These are phyloP conservation scores for Scheffersomyces quercinus DNA, from an alignment of 1,139 yeast genomes.

Conservation along the genomic window DNA sequence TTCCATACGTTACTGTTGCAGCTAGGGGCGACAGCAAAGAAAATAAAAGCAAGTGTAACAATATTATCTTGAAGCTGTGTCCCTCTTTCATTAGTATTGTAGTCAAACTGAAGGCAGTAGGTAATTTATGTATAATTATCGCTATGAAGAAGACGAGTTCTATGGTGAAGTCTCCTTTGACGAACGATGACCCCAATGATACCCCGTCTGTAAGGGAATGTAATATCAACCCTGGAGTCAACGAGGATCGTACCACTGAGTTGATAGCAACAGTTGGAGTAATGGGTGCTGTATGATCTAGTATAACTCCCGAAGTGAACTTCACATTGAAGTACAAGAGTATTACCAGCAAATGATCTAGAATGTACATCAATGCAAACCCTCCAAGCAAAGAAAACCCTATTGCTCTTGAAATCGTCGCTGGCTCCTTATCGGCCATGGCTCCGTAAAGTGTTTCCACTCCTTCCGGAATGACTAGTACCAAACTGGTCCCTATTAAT, in stretches of 20 bases:
- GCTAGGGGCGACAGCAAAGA: constrained; percentile 55
- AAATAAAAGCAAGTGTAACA: constrained; percentile 46
- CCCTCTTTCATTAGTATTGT: constrained; percentile 52
- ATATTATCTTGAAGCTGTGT: constrained; percentile 27
- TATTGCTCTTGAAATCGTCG: constrained; percentile 16
- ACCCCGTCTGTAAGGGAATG: constrained; percentile 77
- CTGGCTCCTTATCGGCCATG: constrained; percentile 18
- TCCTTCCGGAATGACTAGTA: constrained; percentile 75
- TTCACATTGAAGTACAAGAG: constrained; percentile 7
- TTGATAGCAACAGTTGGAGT: background rate
- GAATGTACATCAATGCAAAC: constrained; percentile 50
- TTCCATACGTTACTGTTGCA: constrained; percentile 46
- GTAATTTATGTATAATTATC: constrained; percentile 70
- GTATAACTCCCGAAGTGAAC: constrained; percentile 1
- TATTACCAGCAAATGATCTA: constrained; percentile 36
- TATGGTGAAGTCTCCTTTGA: constrained; percentile 45
- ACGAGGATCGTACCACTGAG: constrained; percentile 26
- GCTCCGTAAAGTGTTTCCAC: constrained; percentile 45
- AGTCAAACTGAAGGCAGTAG: constrained; percentile 70
- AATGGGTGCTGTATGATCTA: background rate
- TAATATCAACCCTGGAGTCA: constrained; percentile 62
- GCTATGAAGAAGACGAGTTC: constrained; percentile 57
- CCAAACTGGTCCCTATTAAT: constrained; percentile 61
- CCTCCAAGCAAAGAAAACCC: constrained; percentile 47
- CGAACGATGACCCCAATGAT: constrained; percentile 66